Evolutionary conservation across 1,139 yeast genomes (phyloP), one percentile per base, ranked within the genome.

Genomic region (Nakaseomyces nivariensis): DNA sequence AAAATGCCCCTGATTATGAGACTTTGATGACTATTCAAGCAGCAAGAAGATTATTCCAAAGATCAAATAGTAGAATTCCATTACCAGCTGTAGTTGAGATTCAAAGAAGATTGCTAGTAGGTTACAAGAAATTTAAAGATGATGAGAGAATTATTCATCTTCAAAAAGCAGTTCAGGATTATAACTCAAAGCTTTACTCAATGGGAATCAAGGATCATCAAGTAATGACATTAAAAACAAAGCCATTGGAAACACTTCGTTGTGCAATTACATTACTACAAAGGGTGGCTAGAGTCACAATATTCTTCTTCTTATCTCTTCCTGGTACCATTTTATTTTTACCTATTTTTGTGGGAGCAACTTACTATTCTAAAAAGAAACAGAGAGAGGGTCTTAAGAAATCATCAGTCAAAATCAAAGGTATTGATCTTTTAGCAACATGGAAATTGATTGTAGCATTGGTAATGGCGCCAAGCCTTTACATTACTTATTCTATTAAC

Each of bases 1-100:
- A 82, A 1, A 82, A 83, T 43, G 82, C 88, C 54, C 81, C 82
- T 29, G 90, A 84, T 64, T 83, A 77, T 64, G 90, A 84, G 53
- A 83, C 89, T 1, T 69, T 85, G 50, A 81, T 82, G 77, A 79
- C 81, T 10, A 77, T 84, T 40, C 92, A 85, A 63, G 87, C 89
- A 0, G 88, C 85, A 9, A 72, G 94, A 67, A 73, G 92, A 61
- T 68, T 85, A 45, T 84, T 84, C 45, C 56, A 58, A n/a, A 60
- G 60, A 54, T 79, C 82, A 2, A 74, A 77, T 46, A 72, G 71
- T 48, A 58, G 68, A 71, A 68, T 78, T 48, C 85, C 88, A 1
- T 67, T 82, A 50, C 82, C 88, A 0, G 66, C 81, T 55, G 79
- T 82, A 47, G 85, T 83, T 25, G 89, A 83, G 58, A 78, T 83